phyloP scores from a whole-genome alignment of 2,329 filamentous ascomycete species.

The Lojkania enalia region DNA sequence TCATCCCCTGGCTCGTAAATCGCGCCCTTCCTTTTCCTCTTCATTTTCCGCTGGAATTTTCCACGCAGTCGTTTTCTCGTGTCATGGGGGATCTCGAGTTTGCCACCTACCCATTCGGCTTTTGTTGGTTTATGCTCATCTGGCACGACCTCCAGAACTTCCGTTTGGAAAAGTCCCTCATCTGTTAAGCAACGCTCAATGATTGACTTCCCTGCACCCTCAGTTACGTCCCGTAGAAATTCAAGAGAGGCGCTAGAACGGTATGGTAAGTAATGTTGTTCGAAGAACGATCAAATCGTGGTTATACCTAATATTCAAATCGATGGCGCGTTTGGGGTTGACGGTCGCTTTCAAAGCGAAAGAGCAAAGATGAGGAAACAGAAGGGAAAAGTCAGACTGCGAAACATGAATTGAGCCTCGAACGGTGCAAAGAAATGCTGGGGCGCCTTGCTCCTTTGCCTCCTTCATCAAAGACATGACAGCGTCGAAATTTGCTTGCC shows the following conservation, averaged over 20 bases:
- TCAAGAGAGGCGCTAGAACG: slow-evolving; percentile 58
- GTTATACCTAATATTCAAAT: slow-evolving; percentile 59
- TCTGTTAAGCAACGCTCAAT: slow-evolving; percentile 58
- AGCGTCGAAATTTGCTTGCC: slow-evolving; percentile 64
- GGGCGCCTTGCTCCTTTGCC: slow-evolving; percentile 52
- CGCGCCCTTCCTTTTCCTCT: slow-evolving; percentile 38
- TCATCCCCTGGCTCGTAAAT: slow-evolving; percentile 52
- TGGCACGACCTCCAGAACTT: slow-evolving; percentile 53
- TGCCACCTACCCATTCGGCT: slow-evolving; percentile 59
- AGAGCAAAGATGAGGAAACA: slow-evolving; percentile 64
- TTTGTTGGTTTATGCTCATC: slow-evolving; percentile 59
- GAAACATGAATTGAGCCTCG: slow-evolving; percentile 66
- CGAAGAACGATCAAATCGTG: neutral
- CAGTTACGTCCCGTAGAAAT: slow-evolving; percentile 60
- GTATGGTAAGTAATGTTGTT: neutral
- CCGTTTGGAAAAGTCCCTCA: slow-evolving; percentile 56
- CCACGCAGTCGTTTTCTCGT: slow-evolving; percentile 55
- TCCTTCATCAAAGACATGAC: slow-evolving; percentile 62
- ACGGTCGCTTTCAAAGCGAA: slow-evolving; percentile 65
- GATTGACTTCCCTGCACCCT: slow-evolving; percentile 44
- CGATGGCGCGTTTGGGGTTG: slow-evolving; percentile 64
- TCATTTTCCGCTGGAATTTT: slow-evolving; percentile 48
- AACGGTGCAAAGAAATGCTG: slow-evolving; percentile 52
- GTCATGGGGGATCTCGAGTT: slow-evolving; percentile 63
- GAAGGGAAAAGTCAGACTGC: slow-evolving; percentile 67